phyloP scores from a whole-genome alignment of 495 filamentous ascomycete species.

The Aspergillus mulundensis region DNA sequence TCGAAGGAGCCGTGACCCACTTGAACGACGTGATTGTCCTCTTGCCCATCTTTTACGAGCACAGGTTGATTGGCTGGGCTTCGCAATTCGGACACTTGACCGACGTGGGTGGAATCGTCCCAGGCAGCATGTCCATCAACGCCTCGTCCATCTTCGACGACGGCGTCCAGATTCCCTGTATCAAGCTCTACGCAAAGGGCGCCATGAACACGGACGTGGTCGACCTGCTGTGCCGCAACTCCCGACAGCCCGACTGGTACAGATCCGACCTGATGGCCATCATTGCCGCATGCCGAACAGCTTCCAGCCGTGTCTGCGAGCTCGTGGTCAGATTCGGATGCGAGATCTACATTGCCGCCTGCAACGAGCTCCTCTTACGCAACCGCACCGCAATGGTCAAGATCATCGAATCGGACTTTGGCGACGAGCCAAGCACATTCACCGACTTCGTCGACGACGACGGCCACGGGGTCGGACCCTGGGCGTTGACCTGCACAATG shows the following conservation, averaged over 20 bases:
- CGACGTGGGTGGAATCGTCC: constrained; percentile 48
- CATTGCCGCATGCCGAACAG: constrained; percentile 45
- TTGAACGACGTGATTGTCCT: constrained; percentile 47
- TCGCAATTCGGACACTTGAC: constrained; percentile 51
- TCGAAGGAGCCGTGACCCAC: constrained; percentile 46
- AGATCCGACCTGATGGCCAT: constrained; percentile 45
- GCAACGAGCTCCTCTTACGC: constrained; percentile 38
- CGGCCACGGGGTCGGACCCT: constrained; percentile 46
- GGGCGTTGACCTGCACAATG: constrained; percentile 47
- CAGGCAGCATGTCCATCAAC: constrained; percentile 50
- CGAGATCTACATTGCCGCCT: constrained; percentile 42
- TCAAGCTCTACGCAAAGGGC: constrained; percentile 44
- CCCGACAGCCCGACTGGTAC: constrained; percentile 48
- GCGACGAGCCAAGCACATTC: constrained; percentile 37
- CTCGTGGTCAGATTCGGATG: constrained; percentile 41
- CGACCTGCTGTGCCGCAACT: constrained; percentile 45
- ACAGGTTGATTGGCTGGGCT: constrained; percentile 42
- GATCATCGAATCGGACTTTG: constrained; percentile 44
- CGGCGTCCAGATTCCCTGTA: constrained; percentile 47
- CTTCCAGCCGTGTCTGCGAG: constrained; percentile 39
- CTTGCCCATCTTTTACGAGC: constrained; percentile 42
- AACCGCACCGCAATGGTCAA: constrained; percentile 41
- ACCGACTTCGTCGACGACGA: constrained; percentile 52
- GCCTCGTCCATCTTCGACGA: constrained; percentile 49
- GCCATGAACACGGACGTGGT: constrained; percentile 41